Evolutionary conservation across 495 filamentous ascomycete species (phyloP).

Genomic region (Neurospora tetraspora): DNA sequence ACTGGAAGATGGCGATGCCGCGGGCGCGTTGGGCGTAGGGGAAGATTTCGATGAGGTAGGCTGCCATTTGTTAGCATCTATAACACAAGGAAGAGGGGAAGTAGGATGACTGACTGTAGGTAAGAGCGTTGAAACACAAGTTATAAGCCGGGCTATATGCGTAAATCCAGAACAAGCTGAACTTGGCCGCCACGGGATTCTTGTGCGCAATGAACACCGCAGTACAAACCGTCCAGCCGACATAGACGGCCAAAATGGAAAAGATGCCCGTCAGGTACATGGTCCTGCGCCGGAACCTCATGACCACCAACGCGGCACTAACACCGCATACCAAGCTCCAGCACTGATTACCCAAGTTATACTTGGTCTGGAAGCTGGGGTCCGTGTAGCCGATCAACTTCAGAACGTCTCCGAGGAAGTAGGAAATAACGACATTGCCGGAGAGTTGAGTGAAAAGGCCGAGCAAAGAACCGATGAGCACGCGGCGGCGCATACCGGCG

Average conservation of each 20-base stretch:
- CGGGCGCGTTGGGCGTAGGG: conserved; percentile 51
- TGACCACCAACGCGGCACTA: conserved; percentile 43
- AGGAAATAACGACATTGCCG: conserved; percentile 54
- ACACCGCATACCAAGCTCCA: conserved; percentile 48
- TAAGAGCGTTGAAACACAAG: conserved; percentile 57
- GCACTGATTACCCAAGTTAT: conserved; percentile 50
- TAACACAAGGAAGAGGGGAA: not conserved
- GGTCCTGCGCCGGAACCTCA: conserved; percentile 44
- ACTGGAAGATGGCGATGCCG: conserved; percentile 56
- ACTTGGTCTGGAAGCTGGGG: conserved; percentile 39
- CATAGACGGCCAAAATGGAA: conserved; percentile 46
- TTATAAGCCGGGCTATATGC: conserved; percentile 54
- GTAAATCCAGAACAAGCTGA: conserved; percentile 53
- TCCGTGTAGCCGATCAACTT: conserved; percentile 42
- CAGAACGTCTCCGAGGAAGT: conserved; percentile 44
- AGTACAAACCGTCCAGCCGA: conserved; percentile 50
- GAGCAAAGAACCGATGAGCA: conserved; percentile 46
- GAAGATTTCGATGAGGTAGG: conserved; percentile 56
- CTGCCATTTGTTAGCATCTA: conserved; percentile 13
- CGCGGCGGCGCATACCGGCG: conserved; percentile 43
- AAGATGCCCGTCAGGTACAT: conserved; percentile 51
- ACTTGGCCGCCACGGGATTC: conserved; percentile 26
- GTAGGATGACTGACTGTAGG: conserved; percentile 41
- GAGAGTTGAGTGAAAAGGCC: conserved; percentile 56
- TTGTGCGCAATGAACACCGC: conserved; percentile 28